phyloP scores from a whole-genome alignment of 495 filamentous ascomycete species.

The Neurospora cerealis region DNA sequence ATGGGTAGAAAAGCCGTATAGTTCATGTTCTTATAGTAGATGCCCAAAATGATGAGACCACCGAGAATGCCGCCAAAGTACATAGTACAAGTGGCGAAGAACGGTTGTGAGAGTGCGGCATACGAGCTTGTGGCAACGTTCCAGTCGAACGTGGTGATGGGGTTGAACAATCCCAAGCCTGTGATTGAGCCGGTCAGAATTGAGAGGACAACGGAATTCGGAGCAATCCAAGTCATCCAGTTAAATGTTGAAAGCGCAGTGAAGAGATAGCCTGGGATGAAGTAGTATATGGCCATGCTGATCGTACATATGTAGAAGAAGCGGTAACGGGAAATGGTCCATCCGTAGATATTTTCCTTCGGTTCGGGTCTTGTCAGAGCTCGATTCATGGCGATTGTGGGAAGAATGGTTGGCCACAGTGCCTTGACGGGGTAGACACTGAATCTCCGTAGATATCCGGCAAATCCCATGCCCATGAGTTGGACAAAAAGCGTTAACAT shows the following conservation, averaged over 20 bases:
- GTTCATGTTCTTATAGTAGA: constrained; percentile 44
- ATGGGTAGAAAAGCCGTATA: constrained; percentile 46
- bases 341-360: constrained; percentile 23
- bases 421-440: constrained; percentile 33
- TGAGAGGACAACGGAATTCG: constrained; percentile 22
- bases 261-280: constrained; percentile 28
- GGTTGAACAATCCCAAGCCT: constrained; percentile 23
- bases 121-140: constrained; percentile 22
- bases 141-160: constrained; percentile 26
- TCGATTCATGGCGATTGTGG: constrained; percentile 24
- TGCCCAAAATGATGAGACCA: constrained; percentile 33
- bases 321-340: constrained; percentile 29
- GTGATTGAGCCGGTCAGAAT: constrained; percentile 19
- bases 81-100: constrained; percentile 23
- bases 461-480: constrained; percentile 35
- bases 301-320: constrained; percentile 25
- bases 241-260: constrained; percentile 27
- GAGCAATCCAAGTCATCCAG: constrained; percentile 34
- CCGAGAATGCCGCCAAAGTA: constrained; percentile 17
- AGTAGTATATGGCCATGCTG: constrained; percentile 28
- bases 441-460: constrained; percentile 39
- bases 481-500: constrained; percentile 30
- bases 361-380: constrained; percentile 16
- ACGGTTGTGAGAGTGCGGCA: constrained; percentile 24
- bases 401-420: constrained; percentile 20